Percentiles rank a stretch among this genome's conserved stretches.
These are phyloP conservation scores for Pachyrhizus erosus DNA, from an alignment of 306 rosid species.

Conservation along the genomic window DNA sequence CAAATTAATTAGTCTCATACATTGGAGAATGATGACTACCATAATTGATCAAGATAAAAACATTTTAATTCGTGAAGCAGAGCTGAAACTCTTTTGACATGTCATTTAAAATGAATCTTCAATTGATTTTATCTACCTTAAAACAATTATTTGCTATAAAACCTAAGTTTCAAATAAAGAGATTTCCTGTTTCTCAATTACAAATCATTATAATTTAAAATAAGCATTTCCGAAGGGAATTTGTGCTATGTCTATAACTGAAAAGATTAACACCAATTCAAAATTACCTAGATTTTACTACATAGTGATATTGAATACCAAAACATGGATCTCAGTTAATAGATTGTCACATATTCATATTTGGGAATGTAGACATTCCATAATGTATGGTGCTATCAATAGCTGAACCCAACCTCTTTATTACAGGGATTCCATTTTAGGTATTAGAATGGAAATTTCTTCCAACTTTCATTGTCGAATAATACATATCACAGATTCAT, in stretches of 20 bases:
- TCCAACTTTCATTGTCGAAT: background rate
- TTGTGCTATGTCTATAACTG: background rate
- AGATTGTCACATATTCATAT: background rate
- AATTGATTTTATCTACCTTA: background rate
- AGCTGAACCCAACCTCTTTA: background rate
- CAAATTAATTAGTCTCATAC: background rate
- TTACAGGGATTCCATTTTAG: background rate
- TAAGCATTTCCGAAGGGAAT: background rate
- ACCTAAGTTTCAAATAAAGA: background rate
- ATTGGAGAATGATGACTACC: slow-evolving; percentile 6
- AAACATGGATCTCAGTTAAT: slow-evolving; percentile 24
- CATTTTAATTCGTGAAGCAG: background rate
- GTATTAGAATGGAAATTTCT: background rate
- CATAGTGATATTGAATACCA: background rate
- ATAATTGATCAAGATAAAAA: background rate
- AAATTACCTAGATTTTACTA: background rate
- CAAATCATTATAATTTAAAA: background rate
- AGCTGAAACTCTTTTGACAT: background rate
- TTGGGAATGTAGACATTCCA: slow-evolving; percentile 12
- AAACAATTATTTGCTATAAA: background rate
- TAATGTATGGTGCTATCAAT: background rate
- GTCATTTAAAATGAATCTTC: background rate
- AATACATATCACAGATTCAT: background rate
- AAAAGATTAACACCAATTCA: background rate
- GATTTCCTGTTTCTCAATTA: background rate